A percentile compares a stretch with the other conserved stretches of the same genome.
Evolutionary conservation across 2,329 filamentous ascomycete species (phyloP).

Genomic region (Neofusicoccum sp.): DNA sequence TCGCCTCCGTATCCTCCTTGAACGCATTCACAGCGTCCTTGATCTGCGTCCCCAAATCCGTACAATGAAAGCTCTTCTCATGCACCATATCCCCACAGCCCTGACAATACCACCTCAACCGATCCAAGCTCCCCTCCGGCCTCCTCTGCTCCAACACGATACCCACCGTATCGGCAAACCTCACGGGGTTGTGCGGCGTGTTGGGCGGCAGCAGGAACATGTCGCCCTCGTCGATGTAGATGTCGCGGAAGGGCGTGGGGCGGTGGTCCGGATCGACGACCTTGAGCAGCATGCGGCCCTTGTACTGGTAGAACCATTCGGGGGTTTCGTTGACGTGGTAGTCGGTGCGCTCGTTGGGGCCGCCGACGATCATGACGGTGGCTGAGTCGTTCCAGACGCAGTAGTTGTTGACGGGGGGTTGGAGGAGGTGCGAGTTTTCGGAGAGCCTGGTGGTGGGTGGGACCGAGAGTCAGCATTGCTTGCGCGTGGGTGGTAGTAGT

Average conservation of each 20-base stretch:
- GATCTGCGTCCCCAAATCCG: slow-evolving; percentile 88
- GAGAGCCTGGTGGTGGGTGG: slow-evolving; percentile 64
- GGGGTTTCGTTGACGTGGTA: slow-evolving; percentile 97
- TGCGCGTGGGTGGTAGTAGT: background rate
- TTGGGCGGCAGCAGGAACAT: slow-evolving; percentile 92
- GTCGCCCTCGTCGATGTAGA: slow-evolving; percentile 87
- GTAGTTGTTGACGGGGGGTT: slow-evolving; percentile 96
- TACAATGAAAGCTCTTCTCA: slow-evolving; percentile 84
- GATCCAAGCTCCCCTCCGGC: slow-evolving; percentile 67
- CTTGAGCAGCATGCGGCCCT: slow-evolving; percentile 89
- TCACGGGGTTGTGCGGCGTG: slow-evolving; percentile 93
- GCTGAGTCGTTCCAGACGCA: slow-evolving; percentile 87
- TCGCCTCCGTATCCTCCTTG: slow-evolving; percentile 63
- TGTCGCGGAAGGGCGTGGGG: slow-evolving; percentile 64
- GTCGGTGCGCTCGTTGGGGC: slow-evolving; percentile 92
- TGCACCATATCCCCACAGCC: slow-evolving; percentile 71
- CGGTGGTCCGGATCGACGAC: slow-evolving; percentile 66
- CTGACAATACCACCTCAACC: slow-evolving; percentile 87
- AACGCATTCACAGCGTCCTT: slow-evolving; percentile 87
- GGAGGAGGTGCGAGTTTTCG: slow-evolving; percentile 85
- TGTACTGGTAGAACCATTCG: slow-evolving; percentile 98
- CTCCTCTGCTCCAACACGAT: slow-evolving; percentile 86
- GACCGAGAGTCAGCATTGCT: too few species aligned
- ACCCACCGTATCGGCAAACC: slow-evolving; percentile 91
- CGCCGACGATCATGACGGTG: slow-evolving; percentile 91